These are phyloP conservation scores for Anisodus acutangulus DNA, from an alignment of 257 asterid species.

Conservation along the genomic window DNA sequence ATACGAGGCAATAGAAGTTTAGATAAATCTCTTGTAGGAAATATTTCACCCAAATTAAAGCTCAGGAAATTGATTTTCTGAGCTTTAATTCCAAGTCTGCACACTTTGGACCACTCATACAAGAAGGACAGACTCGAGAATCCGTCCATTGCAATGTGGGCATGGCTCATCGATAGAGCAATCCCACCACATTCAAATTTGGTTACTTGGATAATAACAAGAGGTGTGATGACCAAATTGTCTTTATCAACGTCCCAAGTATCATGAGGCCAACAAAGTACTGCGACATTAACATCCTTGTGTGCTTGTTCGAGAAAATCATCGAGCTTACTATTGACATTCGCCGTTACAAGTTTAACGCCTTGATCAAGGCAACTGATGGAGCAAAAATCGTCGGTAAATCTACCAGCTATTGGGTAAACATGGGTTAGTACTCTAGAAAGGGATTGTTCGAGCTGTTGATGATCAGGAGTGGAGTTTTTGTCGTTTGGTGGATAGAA, in stretches of 20 bases:
- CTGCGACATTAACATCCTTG: neutral
- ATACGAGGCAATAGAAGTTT: neutral
- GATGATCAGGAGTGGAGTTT: neutral
- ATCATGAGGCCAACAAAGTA: conserved; percentile 8
- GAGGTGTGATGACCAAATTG: conserved; percentile 7
- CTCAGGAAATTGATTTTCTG: neutral
- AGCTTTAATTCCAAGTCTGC: neutral
- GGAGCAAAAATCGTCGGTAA: conserved; percentile 23
- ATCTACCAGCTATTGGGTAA: conserved; percentile 43
- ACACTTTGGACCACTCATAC: conserved; percentile 26
- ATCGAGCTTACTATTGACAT: neutral
- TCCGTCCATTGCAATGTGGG: conserved; percentile 25
- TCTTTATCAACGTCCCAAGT: neutral
- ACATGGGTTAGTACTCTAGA: conserved; percentile 34
- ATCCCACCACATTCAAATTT: conserved; percentile 32
- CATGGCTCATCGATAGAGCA: neutral
- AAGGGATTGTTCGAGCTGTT: conserved; percentile 35
- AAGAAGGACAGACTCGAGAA: neutral
- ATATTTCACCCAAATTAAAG: neutral
- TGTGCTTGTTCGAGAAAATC: neutral
- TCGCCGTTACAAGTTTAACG: conserved; percentile 39
- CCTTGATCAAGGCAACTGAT: conserved; percentile 48
- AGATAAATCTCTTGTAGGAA: neutral
- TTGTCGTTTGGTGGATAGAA: conserved; percentile 36
- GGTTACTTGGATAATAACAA: conserved; percentile 22